phyloP scores from a whole-genome alignment of 495 filamentous ascomycete species.

The Xylaria bambusicola region DNA sequence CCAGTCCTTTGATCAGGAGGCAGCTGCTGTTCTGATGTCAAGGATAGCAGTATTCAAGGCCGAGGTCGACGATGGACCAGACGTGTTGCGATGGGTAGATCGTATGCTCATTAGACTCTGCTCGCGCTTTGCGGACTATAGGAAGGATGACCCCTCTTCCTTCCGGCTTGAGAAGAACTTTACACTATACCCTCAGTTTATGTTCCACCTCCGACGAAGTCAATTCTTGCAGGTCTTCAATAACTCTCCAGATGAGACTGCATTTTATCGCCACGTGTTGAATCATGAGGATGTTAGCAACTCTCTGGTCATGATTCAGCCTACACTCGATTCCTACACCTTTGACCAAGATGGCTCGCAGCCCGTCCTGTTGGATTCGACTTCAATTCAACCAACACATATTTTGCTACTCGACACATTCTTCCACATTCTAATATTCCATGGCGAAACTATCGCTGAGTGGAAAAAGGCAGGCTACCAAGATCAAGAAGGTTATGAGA shows the following conservation, averaged over 20 bases:
- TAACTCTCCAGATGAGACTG: conserved; percentile 98
- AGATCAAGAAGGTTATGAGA: conserved; percentile 97
- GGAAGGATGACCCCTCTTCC: conserved; percentile 96
- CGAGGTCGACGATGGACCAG: conserved; percentile 98
- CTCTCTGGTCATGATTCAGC: conserved; percentile 98
- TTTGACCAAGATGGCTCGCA: conserved; percentile 90
- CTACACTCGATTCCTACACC: conserved; percentile 95
- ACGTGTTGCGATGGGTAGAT: conserved; percentile 98
- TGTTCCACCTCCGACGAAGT: conserved; percentile 97
- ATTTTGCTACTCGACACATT: conserved; percentile 97
- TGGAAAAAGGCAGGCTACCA: conserved; percentile 99
- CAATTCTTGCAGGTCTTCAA: conserved; percentile 99
- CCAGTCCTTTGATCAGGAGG: conserved; percentile 98
- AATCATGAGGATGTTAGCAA: conserved; percentile 98
- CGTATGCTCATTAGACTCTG: conserved; percentile 97
- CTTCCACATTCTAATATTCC: conserved; percentile 99
- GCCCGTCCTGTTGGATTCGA: conserved; percentile 92
- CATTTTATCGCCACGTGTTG: conserved; percentile 95
- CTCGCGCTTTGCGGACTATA: conserved; percentile 95
- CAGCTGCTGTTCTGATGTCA: conserved; percentile 96
- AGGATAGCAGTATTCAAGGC: conserved; percentile 98
- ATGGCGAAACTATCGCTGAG: conserved; percentile 95
- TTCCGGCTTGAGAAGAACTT: conserved; percentile 99
- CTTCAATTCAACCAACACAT: conserved; percentile 91
- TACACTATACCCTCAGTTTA: conserved; percentile 98